Conservation (phyloP, 139 green algal genomes). For the Coelastrella sp. region DNA sequence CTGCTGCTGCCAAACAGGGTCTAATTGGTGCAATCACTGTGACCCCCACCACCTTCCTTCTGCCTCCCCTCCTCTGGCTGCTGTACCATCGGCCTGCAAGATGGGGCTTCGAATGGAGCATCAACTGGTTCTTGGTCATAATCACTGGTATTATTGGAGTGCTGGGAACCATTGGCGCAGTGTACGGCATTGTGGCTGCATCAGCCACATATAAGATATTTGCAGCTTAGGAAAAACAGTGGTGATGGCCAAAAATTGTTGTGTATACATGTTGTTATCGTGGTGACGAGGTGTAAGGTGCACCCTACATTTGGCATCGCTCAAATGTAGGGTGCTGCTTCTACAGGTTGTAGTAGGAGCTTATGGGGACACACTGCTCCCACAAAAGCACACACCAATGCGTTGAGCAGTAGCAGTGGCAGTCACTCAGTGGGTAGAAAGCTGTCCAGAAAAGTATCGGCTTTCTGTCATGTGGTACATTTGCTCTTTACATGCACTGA, state of each 20-base stretch:
- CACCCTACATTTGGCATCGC: too few relatives aligned
- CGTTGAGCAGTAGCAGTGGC: too few relatives aligned
- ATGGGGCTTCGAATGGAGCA: not conserved
- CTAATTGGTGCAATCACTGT: conserved; percentile 48
- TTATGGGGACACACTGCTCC: too few relatives aligned
- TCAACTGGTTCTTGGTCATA: conserved; percentile 37
- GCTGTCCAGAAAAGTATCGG: too few relatives aligned
- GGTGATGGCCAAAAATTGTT: not conserved
- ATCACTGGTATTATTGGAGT: conserved; percentile 30
- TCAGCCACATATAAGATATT: not conserved
- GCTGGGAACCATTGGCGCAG: conserved; percentile 4
- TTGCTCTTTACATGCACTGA: too few relatives aligned
- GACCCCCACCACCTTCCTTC: conserved; percentile 51
- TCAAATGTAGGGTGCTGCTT: too few relatives aligned
- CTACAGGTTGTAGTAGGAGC: too few relatives aligned
- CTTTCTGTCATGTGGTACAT: too few relatives aligned
- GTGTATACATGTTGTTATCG: not conserved
- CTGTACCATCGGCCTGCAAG: conserved; percentile 1
- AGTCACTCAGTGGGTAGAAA: too few relatives aligned
- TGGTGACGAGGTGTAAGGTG: too few relatives aligned
- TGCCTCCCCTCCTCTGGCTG: conserved; percentile 49
- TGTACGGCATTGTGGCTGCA: not conserved
- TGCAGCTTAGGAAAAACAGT: not conserved
- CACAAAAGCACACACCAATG: too few relatives aligned
- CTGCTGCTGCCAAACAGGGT: not conserved